Evolutionary conservation across 2,329 filamentous ascomycete genomes (phyloP).

Genomic region (Exophiala lecanii-corni): DNA sequence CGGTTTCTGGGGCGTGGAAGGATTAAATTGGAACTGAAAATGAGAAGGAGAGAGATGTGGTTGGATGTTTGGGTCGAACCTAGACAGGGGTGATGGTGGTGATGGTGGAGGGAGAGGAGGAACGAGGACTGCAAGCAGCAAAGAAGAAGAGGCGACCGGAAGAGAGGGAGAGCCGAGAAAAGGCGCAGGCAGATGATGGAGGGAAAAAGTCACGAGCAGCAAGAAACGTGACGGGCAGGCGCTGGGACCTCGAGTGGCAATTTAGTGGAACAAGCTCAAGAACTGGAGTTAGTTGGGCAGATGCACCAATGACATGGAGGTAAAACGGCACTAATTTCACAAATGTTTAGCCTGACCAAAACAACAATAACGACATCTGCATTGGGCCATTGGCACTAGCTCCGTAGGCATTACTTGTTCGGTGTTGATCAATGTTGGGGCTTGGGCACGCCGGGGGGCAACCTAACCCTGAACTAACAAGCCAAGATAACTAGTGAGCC

Average conservation of each 20-base stretch:
- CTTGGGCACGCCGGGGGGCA: no score
- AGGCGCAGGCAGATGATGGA: background rate
- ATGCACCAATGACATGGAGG: no score
- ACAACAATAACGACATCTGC: no score
- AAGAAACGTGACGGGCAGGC: no score
- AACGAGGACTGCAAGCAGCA: background rate
- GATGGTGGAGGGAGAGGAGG: background rate
- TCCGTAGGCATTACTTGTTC: no score
- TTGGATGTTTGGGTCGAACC: background rate
- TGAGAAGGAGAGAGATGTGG: background rate
- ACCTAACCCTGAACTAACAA: no score
- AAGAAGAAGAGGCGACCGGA: background rate
- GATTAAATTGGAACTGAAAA: background rate
- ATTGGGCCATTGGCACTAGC: no score
- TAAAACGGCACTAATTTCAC: background rate
- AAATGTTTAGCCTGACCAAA: background rate
- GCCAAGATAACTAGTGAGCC: no score
- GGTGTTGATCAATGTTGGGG: no score
- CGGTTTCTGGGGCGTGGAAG: slow-evolving; percentile 1
- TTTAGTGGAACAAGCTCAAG: no score
- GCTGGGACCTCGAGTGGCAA: no score
- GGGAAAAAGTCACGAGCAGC: background rate
- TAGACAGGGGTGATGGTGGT: background rate
- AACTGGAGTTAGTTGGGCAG: no score
- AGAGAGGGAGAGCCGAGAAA: background rate